Evolutionary conservation across 257 asterid genomes (phyloP).

Genomic region (Paraleonurus japonicus): DNA sequence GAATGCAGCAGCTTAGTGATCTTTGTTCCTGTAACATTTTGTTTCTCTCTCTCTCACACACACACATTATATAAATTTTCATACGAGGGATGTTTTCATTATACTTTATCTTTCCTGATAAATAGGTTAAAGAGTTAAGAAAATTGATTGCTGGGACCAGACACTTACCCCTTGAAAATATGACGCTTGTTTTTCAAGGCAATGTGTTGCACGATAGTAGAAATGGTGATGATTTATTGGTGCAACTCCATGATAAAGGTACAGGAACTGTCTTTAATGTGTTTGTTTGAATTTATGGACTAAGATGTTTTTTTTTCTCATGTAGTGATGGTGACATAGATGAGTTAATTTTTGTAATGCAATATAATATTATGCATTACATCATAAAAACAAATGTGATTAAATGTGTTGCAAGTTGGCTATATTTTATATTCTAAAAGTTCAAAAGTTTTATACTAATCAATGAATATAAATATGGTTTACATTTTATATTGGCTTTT

Average conservation of each 20-base stretch:
- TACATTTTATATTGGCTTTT: conserved; percentile 5
- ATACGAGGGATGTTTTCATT: background rate
- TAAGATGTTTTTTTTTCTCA: conserved; percentile 14
- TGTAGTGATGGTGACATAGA: conserved; percentile 10
- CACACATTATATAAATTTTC: background rate
- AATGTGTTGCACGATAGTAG: conserved; percentile 60
- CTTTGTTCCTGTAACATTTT: background rate
- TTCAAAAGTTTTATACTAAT: background rate
- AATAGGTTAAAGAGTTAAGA: conserved; percentile 81
- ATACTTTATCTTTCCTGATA: background rate
- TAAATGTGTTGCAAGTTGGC: background rate
- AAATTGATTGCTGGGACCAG: conserved; percentile 57
- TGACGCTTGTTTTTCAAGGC: conserved; percentile 72
- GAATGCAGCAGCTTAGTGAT: background rate
- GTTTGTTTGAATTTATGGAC: conserved; percentile 6
- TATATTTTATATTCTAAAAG: background rate
- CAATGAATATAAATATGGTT: background rate
- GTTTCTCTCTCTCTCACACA: background rate
- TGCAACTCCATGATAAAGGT: conserved; percentile 72
- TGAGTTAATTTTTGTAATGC: background rate
- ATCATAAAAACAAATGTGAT: background rate
- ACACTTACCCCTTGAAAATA: conserved; percentile 47
- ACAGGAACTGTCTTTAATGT: conserved; percentile 5
- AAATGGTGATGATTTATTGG: conserved; percentile 45
- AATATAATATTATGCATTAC: background rate